Evolutionary conservation across 2,329 filamentous ascomycete species (phyloP).

Genomic region (Celoporthe dispersa): DNA sequence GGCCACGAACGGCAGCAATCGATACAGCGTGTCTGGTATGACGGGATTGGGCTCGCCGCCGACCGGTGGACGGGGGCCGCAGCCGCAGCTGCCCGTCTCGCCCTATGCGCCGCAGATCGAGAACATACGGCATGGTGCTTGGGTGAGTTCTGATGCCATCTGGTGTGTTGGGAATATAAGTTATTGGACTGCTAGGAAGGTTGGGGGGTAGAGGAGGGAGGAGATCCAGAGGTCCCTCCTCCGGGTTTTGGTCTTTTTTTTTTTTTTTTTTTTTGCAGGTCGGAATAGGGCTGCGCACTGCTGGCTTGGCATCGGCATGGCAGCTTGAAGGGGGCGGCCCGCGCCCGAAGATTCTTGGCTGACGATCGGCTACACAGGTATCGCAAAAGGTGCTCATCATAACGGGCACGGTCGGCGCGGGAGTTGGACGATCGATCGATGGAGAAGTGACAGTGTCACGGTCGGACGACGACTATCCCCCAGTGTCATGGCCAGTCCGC

Average conservation of each 20-base stretch:
- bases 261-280: too few species aligned
- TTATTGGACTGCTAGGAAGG: not conserved
- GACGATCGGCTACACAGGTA: conserved; percentile 60
- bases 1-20: conserved; percentile 50
- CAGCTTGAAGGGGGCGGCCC: not conserved
- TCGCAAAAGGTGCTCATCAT: conserved; percentile 89
- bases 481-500: conserved; percentile 83
- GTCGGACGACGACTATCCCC: conserved; percentile 83
- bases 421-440: conserved; percentile 69
- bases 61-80: conserved; percentile 55
- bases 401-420: conserved; percentile 79
- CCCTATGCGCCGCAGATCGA: conserved; percentile 79
- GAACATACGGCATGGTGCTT: conserved; percentile 80
- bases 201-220: too few species aligned
- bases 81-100: conserved; percentile 66
- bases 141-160: conserved; percentile 63
- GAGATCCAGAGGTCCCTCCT: not conserved
- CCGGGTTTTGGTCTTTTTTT: not conserved
- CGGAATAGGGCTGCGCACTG: not conserved
- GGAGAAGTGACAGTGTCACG: conserved; percentile 80
- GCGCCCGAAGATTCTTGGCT: not conserved
- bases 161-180: not conserved
- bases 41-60: conserved; percentile 62
- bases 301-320: not conserved
- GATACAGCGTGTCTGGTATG: conserved; percentile 69